Base-by-base conservation (phyloP, 2,329 filamentous ascomycete species). In the Hymenotorrendiella dingleyae region DNA sequence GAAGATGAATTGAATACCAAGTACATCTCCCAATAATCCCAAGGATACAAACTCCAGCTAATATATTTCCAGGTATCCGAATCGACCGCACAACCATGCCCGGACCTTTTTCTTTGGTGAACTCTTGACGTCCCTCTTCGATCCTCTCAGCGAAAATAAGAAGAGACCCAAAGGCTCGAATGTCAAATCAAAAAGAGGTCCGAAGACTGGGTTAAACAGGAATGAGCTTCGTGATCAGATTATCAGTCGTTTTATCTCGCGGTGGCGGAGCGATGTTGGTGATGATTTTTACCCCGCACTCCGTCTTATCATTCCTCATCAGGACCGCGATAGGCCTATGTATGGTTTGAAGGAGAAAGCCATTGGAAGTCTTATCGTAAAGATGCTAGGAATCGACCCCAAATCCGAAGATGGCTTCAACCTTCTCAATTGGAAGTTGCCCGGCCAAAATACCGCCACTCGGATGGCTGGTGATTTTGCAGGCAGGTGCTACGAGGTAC, bases 321-420 rank as follows among this genome's bases (percentile, higher is more conserved):
- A 94, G 60, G 93, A 98, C 59, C 80, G 89, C 28, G 89, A 97
- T 57, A 79, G 93, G 36, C 84, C 85, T 14, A 89, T 95, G 70
- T 98, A 97, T 58, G 88, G 91, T 1, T 71, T 98, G 29, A 97
- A 97, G 61, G 93, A 98, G 68, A 90, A 84, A 61, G 78, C 82
- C 4, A 89, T 98, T 46, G 91, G 84, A 8, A 95, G 89, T 60
- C 68, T 97, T 16, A 71, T 97, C n/a, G 86, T 96, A 45, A 91
- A 89, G 60, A 75, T 95, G 28, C 84, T 95, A 72, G 91, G 90
- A 60, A 94, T 98, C 56, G 84, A 90, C 67, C 86, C 84, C 56
- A 82, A 90, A 55, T 94, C 88, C 0, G 87, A 94, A 50, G 91
- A 97, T 67, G 91, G 83, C 0, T 83, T 84, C 59, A 88, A 78